Conservation (phyloP, 2,329 filamentous ascomycete genomes). For the Pyrenophora tritici-repentis region DNA sequence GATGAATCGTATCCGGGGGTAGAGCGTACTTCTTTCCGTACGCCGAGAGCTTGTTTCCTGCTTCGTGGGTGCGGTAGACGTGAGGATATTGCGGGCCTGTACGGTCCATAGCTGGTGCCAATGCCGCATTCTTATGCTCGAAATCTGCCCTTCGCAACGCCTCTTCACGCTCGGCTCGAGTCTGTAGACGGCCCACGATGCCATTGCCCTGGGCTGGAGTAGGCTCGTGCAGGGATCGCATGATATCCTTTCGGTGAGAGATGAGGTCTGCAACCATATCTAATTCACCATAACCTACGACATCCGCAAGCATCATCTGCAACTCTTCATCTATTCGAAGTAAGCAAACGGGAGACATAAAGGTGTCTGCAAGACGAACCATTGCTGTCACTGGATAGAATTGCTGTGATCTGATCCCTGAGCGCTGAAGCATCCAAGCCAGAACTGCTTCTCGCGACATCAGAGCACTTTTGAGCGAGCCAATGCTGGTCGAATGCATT, state of each 20-base stretch:
- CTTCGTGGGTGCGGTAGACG: conserved; percentile 82
- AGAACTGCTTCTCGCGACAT: conserved; percentile 67
- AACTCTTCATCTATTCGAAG: conserved; percentile 72
- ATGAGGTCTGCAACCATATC: conserved; percentile 94
- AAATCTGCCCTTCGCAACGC: conserved; percentile 75
- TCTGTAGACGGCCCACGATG: conserved; percentile 66
- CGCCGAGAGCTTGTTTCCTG: conserved; percentile 82
- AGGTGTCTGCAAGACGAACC: conserved; percentile 21
- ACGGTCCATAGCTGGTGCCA: conserved; percentile 73
- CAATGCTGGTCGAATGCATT: conserved; percentile 65
- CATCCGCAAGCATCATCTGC: conserved; percentile 87
- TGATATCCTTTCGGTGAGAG: conserved; percentile 71
- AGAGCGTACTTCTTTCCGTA: conserved; percentile 82
- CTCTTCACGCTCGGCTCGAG: conserved; percentile 76
- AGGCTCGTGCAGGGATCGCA: conserved; percentile 33
- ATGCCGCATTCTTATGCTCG: conserved; percentile 77
- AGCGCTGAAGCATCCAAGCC: conserved; percentile 73
- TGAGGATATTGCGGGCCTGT: conserved; percentile 84
- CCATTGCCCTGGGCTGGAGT: conserved; percentile 50
- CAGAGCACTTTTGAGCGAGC: conserved; percentile 71
- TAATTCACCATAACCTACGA: conserved; percentile 90
- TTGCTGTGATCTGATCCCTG: conserved; percentile 74
- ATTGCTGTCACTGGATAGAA: conserved; percentile 69
- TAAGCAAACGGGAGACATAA: conserved; percentile 2
- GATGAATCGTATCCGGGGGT: conserved; percentile 73